Evolutionary conservation across 495 filamentous ascomycete species (phyloP), one percentile per base, ranked within the genome.

Genomic region (Tuber umbilicatum): DNA sequence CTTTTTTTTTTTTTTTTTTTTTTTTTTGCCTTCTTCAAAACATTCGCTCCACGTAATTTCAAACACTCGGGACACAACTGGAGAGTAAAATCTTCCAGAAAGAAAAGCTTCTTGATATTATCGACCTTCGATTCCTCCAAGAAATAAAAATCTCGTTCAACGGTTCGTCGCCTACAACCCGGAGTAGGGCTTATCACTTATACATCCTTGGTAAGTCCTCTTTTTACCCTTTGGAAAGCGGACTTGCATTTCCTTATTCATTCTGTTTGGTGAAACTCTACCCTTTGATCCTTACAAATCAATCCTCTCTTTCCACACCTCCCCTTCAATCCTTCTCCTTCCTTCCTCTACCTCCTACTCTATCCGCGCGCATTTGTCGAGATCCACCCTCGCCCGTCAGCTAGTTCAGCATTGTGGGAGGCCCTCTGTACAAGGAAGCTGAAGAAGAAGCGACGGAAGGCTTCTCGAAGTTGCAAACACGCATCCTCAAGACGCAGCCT

Each of bases 381-480:
- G 55, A 17, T 64, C 19, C 75, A 70, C 64, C 72, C 74, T 79
- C 72, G 70, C 68, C 69, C 47, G 23, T 70, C 37, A 17, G n/a
- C 68, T 31, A 23, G 70, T 67, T 60, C 60, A 70, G 27, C 27
- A 70, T 78, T 75, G 72, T 72, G 77, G 77, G 71, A 78, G 77
- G 77, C 70, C 74, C 42, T 71, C 50, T 69, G 60, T 60, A 72
- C 55, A 64, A 35, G 55, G 72, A 60, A 42, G 69, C 45, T 72
- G 76, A 78, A 72, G 70, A 72, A 64, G 55, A 64, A 64, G 55
- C 14, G 31, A 35, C 55, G 55, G 55, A 64, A 79, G 72, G 77
- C 75, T 79, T 79, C 77, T 78, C 77, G 77, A 79, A 79, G 76
- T 71, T 69, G 73, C 47, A 70, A 23, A 77, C 35, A 70, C 72